phyloP scores from a whole-genome alignment of 2,329 filamentous ascomycete genomes.

The Fusarium foetens region DNA sequence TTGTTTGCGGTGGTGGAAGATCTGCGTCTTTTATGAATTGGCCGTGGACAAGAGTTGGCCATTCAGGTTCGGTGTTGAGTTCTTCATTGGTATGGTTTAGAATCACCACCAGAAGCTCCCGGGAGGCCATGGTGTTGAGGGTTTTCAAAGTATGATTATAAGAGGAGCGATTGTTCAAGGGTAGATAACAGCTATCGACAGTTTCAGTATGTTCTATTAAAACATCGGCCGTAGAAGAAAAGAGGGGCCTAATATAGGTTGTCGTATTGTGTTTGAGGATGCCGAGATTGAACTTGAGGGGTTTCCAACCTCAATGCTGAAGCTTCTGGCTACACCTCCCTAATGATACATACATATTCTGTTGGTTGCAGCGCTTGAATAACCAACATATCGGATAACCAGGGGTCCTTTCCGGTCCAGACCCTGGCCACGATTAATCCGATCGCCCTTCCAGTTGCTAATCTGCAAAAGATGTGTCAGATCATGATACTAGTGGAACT shows the following conservation, averaged over 20 bases:
- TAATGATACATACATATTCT: background rate
- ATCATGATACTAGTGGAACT: background rate
- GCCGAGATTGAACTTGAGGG: background rate
- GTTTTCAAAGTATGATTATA: background rate
- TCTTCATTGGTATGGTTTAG: conserved; percentile 30
- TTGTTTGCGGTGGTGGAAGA: background rate
- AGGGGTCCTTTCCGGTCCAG: background rate
- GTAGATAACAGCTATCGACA: no score
- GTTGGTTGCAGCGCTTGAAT: background rate
- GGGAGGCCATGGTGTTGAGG: background rate
- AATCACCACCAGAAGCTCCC: conserved; percentile 16
- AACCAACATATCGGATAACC: background rate
- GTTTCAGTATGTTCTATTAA: background rate
- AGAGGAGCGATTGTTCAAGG: background rate
- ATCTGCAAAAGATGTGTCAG: background rate
- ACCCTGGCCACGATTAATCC: background rate
- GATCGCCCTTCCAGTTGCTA: background rate
- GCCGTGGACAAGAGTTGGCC: background rate
- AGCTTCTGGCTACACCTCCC: background rate
- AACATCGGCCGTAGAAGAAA: background rate
- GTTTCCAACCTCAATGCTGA: background rate
- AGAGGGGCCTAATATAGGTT: background rate
- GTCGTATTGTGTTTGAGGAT: background rate
- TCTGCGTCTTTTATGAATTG: background rate
- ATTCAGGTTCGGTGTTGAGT: conserved; percentile 6